Evolutionary conservation across 805 yeast genomes (phyloP), one percentile per base, ranked within the genome.

Genomic region (Brettanomyces naardenensis): DNA sequence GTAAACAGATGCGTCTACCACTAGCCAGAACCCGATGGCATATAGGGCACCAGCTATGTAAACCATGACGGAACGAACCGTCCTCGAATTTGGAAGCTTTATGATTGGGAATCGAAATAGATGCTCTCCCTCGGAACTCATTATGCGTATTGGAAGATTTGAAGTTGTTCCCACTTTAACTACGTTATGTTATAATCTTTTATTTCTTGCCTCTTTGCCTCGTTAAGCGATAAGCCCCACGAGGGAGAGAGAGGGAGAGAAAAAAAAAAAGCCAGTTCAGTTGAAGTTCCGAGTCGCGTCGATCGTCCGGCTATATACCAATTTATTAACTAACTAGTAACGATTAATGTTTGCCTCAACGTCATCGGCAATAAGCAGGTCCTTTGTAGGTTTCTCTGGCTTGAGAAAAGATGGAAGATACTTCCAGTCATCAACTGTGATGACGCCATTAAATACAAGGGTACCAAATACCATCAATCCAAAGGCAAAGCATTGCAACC

Each of bases 1-100:
- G 60, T 76, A 90, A 26, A 92, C 71, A 2, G 95, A 88, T 1
- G 95, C 86, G 60, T 90, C 97, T 15, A 92, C 61, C 60, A 90
- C 75, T 17, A 80, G 65, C 94, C 96, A 90, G 55, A 90, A 80
- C 6, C 95, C 97, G 38, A 82, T 58, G 28, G 96, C 83, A 48
- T 83, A 90, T 21, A 83, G 59, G 0, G 78, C 80, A 9, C 92
- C 92, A 0, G 88, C 66, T n/a, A 78, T 46, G 51, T 85, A 87
- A 13, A 87, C 87, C 13, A 95, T 90, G 31, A 71, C 59, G 1
- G 87, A 70, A 51, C 92, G 68, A 31, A 85, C 66, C 31, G 80
- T 71, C 37, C 77, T 75, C 6, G 92, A 78, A 47, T 79, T 75
- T 37, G 95, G 87, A 19, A 83, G 62, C 40, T 68, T 72, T 49